Evolutionary conservation across 352 stramenopile genomes (phyloP).

Genomic region (Pythium brachiatum): DNA sequence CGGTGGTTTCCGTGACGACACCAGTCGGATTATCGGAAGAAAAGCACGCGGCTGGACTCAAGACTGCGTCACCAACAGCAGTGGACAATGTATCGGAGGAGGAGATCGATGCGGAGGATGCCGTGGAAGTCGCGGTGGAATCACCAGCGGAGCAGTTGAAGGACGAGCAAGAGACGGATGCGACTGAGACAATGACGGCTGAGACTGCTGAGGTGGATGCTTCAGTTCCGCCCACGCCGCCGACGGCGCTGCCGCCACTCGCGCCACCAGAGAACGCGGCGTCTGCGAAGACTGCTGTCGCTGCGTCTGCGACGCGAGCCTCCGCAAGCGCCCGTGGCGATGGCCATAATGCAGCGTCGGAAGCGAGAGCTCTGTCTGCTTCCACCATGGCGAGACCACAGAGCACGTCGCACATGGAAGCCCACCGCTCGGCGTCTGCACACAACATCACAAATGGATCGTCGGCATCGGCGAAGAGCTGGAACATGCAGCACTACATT

Average conservation of each 20-base stretch:
- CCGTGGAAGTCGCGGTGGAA: background rate
- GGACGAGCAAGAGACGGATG: slow-evolving; percentile 9
- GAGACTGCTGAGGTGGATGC: slow-evolving; percentile 1
- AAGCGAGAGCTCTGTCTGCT: slow-evolving; percentile 4
- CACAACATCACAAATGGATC: slow-evolving; percentile 1
- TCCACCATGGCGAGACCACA: slow-evolving; percentile 16
- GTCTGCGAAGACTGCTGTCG: background rate
- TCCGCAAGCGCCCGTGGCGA: slow-evolving; percentile 19
- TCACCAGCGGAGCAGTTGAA: background rate
- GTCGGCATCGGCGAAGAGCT: slow-evolving; percentile 4
- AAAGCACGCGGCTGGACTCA: background rate
- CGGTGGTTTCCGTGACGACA: background rate
- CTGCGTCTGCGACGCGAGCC: background rate
- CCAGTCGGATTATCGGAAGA: background rate
- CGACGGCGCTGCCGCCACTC: slow-evolving; percentile 19
- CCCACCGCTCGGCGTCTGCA: background rate
- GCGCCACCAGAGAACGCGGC: background rate
- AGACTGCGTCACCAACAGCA: slow-evolving; percentile 8
- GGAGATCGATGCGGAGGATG: slow-evolving; percentile 3
- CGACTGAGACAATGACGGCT: background rate
- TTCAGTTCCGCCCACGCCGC: slow-evolving; percentile 15
- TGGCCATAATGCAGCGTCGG: slow-evolving; percentile 1
- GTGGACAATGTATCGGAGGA: slow-evolving; percentile 6
- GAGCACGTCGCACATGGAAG: background rate
- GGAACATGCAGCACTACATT: slow-evolving; percentile 30